Evolutionary conservation across 2,329 filamentous ascomycete genomes (phyloP).

Genomic region (Paecilomyces dactylethromorphus): DNA sequence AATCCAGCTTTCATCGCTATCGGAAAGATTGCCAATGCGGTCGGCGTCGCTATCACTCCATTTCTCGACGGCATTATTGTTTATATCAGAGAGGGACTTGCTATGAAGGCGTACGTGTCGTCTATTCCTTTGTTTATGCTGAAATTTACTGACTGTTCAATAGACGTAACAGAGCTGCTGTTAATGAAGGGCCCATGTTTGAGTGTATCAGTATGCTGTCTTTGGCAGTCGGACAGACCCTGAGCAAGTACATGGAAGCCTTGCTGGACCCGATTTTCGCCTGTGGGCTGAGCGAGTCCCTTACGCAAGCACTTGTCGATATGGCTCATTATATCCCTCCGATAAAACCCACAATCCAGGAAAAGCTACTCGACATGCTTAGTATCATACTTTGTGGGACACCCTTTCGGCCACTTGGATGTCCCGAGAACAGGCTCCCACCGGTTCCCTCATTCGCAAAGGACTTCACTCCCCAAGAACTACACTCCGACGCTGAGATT

Average conservation of each 20-base stretch:
- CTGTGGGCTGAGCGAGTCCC: slow-evolving; percentile 85
- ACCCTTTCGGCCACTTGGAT: slow-evolving; percentile 85
- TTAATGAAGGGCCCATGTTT: slow-evolving; percentile 72
- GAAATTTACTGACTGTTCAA: slow-evolving; percentile 19
- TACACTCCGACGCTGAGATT: slow-evolving; percentile 79
- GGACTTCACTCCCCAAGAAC: slow-evolving; percentile 77
- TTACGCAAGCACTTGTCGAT: slow-evolving; percentile 92
- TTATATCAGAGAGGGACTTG: slow-evolving; percentile 86
- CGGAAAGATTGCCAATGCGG: slow-evolving; percentile 90
- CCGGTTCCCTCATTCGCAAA: slow-evolving; percentile 78
- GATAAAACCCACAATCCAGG: slow-evolving; percentile 86
- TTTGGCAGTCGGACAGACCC: slow-evolving; percentile 86
- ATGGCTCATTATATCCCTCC: slow-evolving; percentile 99
- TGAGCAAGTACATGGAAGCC: slow-evolving; percentile 98
- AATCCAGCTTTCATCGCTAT: slow-evolving; percentile 95
- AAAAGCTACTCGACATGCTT: slow-evolving; percentile 86
- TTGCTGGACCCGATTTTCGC: slow-evolving; percentile 94
- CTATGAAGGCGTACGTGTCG: slow-evolving; percentile 59
- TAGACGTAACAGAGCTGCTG: slow-evolving; percentile 49
- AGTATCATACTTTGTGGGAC: slow-evolving; percentile 90
- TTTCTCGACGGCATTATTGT: slow-evolving; percentile 93
- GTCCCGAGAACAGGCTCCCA: slow-evolving; percentile 76
- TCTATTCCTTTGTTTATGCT: slow-evolving; percentile 1
- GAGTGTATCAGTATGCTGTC: slow-evolving; percentile 96
- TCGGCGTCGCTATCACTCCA: slow-evolving; percentile 88